These are phyloP conservation scores for Lecanosticta acicola DNA, from an alignment of 2,329 filamentous ascomycete species.

Conservation along the genomic window DNA sequence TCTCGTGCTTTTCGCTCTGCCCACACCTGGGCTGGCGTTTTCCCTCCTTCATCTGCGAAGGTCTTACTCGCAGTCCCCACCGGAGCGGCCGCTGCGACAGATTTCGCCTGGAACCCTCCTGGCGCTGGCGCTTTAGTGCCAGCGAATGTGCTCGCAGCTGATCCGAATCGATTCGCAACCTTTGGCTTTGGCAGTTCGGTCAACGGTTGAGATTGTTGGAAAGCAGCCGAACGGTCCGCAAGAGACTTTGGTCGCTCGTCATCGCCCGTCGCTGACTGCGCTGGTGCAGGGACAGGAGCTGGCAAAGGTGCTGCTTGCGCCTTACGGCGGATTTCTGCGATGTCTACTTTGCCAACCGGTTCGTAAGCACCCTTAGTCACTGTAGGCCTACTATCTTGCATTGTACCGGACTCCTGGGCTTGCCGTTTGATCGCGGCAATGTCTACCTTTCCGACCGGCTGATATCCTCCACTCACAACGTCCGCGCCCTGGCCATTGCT, in stretches of 20 bases:
- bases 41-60: conserved; percentile 90
- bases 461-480: conserved; percentile 79
- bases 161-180: conserved; percentile 80
- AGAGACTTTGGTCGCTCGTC: conserved; percentile 57
- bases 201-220: conserved; percentile 69
- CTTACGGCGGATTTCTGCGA: conserved; percentile 82
- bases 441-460: conserved; percentile 95
- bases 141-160: conserved; percentile 62
- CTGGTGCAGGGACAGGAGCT: conserved; percentile 36
- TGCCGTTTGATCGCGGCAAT: conserved; percentile 81
- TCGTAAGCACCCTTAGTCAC: conserved; percentile 90
- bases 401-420: conserved; percentile 54
- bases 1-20: conserved; percentile 92
- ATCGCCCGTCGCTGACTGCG: conserved; percentile 42
- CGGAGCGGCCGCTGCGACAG: conserved; percentile 49
- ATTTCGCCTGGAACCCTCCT: conserved; percentile 57
- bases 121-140: conserved; percentile 88
- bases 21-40: conserved; percentile 95
- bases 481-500: conserved; percentile 49
- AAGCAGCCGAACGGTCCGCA: conserved; percentile 70
- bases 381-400: conserved; percentile 69
- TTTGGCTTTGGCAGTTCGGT: conserved; percentile 91
- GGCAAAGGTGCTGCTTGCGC: conserved; percentile 55
- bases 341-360: conserved; percentile 93
- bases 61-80: conserved; percentile 81